phyloP scores from a whole-genome alignment of 2,329 filamentous ascomycete species.

The Hirsutella rhossiliensis region DNA sequence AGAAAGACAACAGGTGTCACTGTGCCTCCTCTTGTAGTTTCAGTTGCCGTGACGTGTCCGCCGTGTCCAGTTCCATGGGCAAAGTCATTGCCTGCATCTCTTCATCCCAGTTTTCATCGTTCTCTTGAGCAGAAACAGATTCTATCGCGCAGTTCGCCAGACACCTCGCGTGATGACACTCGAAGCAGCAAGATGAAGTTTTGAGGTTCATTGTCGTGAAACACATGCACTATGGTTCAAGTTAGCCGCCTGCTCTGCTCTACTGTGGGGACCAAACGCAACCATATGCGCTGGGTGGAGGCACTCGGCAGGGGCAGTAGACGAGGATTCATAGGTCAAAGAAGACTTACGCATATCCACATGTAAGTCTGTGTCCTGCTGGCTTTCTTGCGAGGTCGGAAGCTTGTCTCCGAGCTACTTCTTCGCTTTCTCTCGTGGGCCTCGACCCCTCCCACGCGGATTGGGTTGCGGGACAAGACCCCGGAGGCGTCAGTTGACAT shows the following conservation, averaged over 20 bases:
- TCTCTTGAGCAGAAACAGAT: background rate
- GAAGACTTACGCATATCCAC: conserved; percentile 19
- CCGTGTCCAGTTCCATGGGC: too few relatives aligned
- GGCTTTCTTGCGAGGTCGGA: conserved; percentile 4
- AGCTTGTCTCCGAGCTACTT: background rate
- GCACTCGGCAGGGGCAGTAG: too few relatives aligned
- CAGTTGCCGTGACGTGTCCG: too few relatives aligned
- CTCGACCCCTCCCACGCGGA: too few relatives aligned
- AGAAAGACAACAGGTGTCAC: too few relatives aligned
- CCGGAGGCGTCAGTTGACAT: too few relatives aligned
- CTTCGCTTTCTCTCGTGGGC: conserved; percentile 5
- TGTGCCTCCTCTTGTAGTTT: too few relatives aligned
- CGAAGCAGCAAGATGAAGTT: conserved; percentile 4
- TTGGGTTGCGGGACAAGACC: too few relatives aligned
- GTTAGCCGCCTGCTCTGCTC: too few relatives aligned
- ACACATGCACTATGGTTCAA: conserved; percentile 10
- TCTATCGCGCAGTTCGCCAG: conserved; percentile 1
- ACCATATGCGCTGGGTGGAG: too few relatives aligned
- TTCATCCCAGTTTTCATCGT: background rate
- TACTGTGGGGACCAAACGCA: too few relatives aligned
- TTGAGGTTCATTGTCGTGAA: conserved; percentile 3
- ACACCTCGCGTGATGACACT: conserved; percentile 4
- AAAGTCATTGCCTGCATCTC: background rate
- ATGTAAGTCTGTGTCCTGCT: conserved; percentile 9
- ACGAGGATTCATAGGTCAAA: too few relatives aligned